Conservation (phyloP, 768 basidiomycete genomes). For the Leccinum variicolor region DNA sequence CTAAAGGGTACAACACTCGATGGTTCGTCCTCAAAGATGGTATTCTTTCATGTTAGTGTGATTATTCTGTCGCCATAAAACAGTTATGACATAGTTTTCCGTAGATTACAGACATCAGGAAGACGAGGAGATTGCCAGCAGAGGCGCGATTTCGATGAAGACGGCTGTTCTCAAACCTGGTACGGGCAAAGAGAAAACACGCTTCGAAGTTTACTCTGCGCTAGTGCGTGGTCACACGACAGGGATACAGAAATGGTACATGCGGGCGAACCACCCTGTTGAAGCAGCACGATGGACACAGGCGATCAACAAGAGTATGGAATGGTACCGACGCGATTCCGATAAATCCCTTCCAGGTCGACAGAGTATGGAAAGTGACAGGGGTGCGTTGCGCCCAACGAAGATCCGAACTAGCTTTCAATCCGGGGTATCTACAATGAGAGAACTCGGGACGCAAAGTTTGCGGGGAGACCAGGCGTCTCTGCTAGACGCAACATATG, state of each 20-base stretch:
- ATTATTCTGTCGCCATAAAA: background rate
- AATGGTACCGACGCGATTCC: conserved; percentile 54
- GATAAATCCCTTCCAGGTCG: conserved; percentile 30
- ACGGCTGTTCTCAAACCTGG: conserved; percentile 62
- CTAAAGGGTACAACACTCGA: conserved; percentile 81
- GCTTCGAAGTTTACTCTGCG: conserved; percentile 78
- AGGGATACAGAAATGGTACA: conserved; percentile 70
- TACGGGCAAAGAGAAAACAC: conserved; percentile 52
- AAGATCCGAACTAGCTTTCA: conserved; percentile 31
- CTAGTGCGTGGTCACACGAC: conserved; percentile 45
- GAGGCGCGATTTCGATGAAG: conserved; percentile 88
- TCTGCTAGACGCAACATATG: conserved; percentile 20
- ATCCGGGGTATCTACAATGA: conserved; percentile 22
- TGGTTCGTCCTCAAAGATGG: conserved; percentile 93
- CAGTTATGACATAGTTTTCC: conserved; percentile 1
- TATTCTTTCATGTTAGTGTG: conserved; percentile 71
- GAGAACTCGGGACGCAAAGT: conserved; percentile 24
- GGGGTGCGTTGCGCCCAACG: conserved; percentile 32
- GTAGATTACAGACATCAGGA: conserved; percentile 82
- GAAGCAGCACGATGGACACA: conserved; percentile 88
- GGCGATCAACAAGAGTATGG: conserved; percentile 69
- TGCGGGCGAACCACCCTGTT: conserved; percentile 83
- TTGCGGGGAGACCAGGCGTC: conserved; percentile 25
- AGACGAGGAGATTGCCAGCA: conserved; percentile 80
- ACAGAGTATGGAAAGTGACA: conserved; percentile 49